Base-by-base conservation (phyloP, 768 basidiomycete genomes). In the Crucibulum laeve region DNA sequence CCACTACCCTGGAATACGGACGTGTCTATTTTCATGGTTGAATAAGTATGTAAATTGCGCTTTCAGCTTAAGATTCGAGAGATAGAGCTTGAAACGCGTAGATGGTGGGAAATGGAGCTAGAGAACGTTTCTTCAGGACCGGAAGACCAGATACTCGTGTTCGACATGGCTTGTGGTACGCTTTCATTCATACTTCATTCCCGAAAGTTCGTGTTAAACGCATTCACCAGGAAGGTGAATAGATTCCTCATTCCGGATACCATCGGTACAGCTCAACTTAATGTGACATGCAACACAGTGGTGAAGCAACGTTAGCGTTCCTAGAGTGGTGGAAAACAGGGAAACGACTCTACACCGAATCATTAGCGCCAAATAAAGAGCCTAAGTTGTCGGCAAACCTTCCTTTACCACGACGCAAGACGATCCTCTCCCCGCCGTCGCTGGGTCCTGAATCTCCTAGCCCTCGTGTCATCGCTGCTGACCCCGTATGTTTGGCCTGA, bases 1-100 rank as follows among this genome's bases (percentile, higher is more conserved):
- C 0, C 84, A 86, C 61, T 84, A 78, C 49, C 81, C 79, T 2
- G 83, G 81, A 4, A 70, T 86, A 42, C 71, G 77, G 45, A 73
- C 71, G 22, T 75, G 74, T 55, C 60, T 80, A 17, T 72, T 72
- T 48, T 54, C 68, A 21, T 78, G 76, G 77, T 57, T 82, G 15
- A 75, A 73, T 56, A 70, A 64, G 78, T 74, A 43, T 44, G 59
- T 48, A 11, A 32, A 4, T 35, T 47, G 22, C 10, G n/a, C 36
- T 24, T 15, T n/a, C 7, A 6, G 30, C 5, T n/a, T 17, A n/a
- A n/a, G n/a, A n/a, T 5, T 21, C 11, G 34, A 11, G 40, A 8
- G 25, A 14, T 26, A 52, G 40, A 33, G 22, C 22, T 30, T 38
- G 33, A 23, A 11, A 35, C 30, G 41, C 37, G 10, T 47, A 68